These are phyloP conservation scores for Pezicula neosporulosa DNA, from an alignment of 2,329 filamentous ascomycete genomes.

Conservation along the genomic window DNA sequence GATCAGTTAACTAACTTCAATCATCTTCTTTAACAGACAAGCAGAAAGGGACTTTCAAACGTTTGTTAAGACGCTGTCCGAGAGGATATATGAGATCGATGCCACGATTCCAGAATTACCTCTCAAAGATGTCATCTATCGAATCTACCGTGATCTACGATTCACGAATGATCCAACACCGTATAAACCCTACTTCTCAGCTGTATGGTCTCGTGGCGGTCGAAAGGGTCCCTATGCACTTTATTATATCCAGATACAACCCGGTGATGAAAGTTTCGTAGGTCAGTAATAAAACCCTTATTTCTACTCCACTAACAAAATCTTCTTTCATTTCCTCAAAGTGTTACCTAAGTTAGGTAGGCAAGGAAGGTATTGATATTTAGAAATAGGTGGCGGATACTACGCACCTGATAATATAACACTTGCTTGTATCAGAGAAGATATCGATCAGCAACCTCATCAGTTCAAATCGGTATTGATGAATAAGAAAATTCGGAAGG, in stretches of 20 bases:
- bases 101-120: constrained; percentile 84
- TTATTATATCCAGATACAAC: constrained; percentile 84
- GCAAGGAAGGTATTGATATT: neutral
- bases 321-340: neutral
- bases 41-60: constrained; percentile 78
- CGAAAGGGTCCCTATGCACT: constrained; percentile 83
- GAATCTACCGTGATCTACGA: constrained; percentile 82
- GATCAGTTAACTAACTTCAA: too few relatives aligned
- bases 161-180: constrained; percentile 83
- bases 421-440: constrained; percentile 65
- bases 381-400: constrained; percentile 54
- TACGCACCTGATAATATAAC: constrained; percentile 72
- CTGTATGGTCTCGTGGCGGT: constrained; percentile 81
- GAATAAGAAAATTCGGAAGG: constrained; percentile 55
- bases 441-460: constrained; percentile 70
- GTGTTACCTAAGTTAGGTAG: too few relatives aligned
- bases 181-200: constrained; percentile 82
- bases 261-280: constrained; percentile 63
- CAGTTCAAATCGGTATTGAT: constrained; percentile 67
- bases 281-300: constrained; percentile 36
- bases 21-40: constrained; percentile 45
- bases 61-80: constrained; percentile 70
- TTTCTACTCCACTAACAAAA: neutral
- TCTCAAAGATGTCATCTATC: constrained; percentile 79
- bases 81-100: constrained; percentile 68